Evolutionary conservation across 169 alveolate species (phyloP).

Genomic region (Eimeria praecox): DNA sequence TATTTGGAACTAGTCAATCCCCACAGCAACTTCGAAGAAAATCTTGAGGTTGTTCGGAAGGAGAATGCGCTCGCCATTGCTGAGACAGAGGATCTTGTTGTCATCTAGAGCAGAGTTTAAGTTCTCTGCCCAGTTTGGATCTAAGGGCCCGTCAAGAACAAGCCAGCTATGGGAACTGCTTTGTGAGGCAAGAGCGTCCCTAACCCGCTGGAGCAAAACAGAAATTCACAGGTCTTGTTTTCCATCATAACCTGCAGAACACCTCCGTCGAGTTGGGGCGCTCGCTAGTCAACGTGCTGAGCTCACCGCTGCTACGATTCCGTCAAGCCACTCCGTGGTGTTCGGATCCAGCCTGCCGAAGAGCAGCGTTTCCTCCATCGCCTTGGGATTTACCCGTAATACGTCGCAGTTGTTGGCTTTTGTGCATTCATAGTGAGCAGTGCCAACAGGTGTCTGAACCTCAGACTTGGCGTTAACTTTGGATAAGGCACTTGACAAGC

Average conservation of each 20-base stretch:
- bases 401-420: not conserved
- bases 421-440: not conserved
- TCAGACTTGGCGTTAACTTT: not conserved
- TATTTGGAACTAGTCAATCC: not conserved
- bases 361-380: slow-evolving; percentile 94
- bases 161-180: slow-evolving; percentile 93
- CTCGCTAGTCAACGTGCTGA: not conserved
- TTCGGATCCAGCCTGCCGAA: slow-evolving; percentile 96
- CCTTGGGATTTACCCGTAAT: slow-evolving; percentile 94
- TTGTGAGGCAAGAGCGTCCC: slow-evolving; percentile 65
- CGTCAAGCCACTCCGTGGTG: slow-evolving; percentile 97
- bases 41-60: slow-evolving; percentile 94
- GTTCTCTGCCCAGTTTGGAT: slow-evolving; percentile 98
- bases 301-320: slow-evolving; percentile 95
- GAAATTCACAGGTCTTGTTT: not conserved
- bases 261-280: not conserved
- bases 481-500: slow-evolving; percentile 58
- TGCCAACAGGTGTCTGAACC: not conserved
- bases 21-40: slow-evolving; percentile 92
- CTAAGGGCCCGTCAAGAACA: slow-evolving; percentile 98
- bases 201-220: slow-evolving; percentile 59
- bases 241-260: slow-evolving; percentile 47
- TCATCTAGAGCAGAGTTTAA: slow-evolving; percentile 97
- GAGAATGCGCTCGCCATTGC: slow-evolving; percentile 95
- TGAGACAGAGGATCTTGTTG: slow-evolving; percentile 94